Conservation (phyloP, 2,329 filamentous ascomycete species). For the Tolypocladium endophyticum region DNA sequence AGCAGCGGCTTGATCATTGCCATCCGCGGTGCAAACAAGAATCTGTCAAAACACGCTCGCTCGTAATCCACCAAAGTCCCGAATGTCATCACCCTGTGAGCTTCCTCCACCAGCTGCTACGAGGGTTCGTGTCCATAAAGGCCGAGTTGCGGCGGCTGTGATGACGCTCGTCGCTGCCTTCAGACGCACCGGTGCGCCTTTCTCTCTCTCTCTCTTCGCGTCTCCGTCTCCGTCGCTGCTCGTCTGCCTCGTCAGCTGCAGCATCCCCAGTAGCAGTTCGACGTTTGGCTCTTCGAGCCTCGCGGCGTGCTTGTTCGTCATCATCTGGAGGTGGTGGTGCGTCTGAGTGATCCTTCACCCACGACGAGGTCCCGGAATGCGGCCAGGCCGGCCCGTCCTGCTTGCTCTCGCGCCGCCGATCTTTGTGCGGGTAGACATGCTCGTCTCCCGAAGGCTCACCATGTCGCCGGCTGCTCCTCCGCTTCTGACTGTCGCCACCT, state of each 20-base stretch:
- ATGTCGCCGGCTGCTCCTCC: conserved; percentile 28
- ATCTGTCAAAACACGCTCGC: conserved; percentile 7
- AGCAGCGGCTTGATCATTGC: not conserved
- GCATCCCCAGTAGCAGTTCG: conserved; percentile 31
- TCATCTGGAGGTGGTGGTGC: conserved; percentile 47
- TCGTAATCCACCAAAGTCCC: conserved; percentile 3
- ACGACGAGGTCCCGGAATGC: conserved; percentile 53
- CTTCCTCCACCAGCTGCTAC: conserved; percentile 52
- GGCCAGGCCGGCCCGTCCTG: conserved; percentile 38
- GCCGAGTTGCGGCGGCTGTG: conserved; percentile 28
- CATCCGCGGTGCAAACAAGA: not conserved
- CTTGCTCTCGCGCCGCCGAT: conserved; percentile 23
- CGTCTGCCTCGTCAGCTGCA: conserved; percentile 31
- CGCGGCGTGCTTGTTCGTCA: conserved; percentile 39
- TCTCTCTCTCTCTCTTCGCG: conserved; percentile 30
- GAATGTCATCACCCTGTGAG: conserved; percentile 26
- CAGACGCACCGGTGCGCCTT: conserved; percentile 21
- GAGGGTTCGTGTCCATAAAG: conserved; percentile 35
- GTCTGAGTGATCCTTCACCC: conserved; percentile 56
- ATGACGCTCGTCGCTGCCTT: conserved; percentile 34
- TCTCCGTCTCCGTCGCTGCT: conserved; percentile 31
- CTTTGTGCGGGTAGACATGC: conserved; percentile 31
- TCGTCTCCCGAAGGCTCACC: conserved; percentile 31
- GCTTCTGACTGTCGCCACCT: conserved; percentile 22
- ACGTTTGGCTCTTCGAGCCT: conserved; percentile 35